phyloP scores from a whole-genome alignment of 2,329 filamentous ascomycete species.

The Emergomyces orientalis region DNA sequence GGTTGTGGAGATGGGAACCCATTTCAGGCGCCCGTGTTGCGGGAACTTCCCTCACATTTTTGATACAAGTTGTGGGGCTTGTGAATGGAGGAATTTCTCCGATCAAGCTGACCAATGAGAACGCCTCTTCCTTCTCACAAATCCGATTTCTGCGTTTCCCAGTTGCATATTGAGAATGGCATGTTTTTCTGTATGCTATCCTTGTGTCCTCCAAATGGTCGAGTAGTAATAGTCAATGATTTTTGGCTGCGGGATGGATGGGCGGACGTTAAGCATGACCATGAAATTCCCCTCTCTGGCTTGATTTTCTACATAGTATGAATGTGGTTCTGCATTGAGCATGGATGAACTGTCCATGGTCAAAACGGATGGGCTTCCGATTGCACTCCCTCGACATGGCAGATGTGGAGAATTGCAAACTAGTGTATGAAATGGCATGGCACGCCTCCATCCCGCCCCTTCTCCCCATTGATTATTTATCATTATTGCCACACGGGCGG shows the following conservation, averaged over 20 bases:
- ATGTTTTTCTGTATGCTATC: too few species aligned
- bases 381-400: neutral
- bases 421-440: neutral
- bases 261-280: neutral
- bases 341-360: too few species aligned
- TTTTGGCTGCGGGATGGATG: too few species aligned
- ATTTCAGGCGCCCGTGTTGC: neutral
- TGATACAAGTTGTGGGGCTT: neutral
- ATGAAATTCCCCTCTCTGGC: neutral
- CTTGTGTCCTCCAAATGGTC: too few species aligned
- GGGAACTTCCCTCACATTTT: slow-evolving; percentile 1
- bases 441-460: neutral
- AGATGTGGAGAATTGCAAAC: neutral
- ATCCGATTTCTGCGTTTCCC: neutral
- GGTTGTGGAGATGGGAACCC: neutral
- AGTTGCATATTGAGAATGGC: neutral
- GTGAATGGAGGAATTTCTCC: slow-evolving; percentile 3
- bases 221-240: neutral
- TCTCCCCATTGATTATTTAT: neutral
- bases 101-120: neutral
- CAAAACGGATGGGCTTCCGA: neutral
- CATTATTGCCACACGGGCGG: neutral
- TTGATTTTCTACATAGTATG: too few species aligned
- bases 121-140: too few species aligned
- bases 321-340: too few species aligned